Evolutionary conservation across 106 monocot genomes (phyloP).

Genomic region (Ottelia alismoides): DNA sequence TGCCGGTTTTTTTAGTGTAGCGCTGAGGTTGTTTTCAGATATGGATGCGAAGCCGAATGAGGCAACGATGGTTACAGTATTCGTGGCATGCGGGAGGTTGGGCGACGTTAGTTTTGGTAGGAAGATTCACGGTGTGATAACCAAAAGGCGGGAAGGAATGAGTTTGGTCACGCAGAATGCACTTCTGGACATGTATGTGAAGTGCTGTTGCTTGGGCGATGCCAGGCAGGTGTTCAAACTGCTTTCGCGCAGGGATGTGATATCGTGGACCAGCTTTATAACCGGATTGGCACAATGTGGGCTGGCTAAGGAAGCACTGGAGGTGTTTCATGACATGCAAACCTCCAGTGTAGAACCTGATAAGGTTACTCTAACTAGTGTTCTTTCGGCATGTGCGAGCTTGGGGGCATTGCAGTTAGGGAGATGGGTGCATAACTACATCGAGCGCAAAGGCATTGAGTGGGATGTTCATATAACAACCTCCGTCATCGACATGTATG

Average conservation of each 20-base stretch:
- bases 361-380: constrained; percentile 44
- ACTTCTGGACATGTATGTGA: constrained; percentile 67
- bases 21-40: constrained; percentile 26
- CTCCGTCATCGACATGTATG: constrained; percentile 63
- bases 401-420: constrained; percentile 42
- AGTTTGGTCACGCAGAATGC: constrained; percentile 28
- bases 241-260: constrained; percentile 28
- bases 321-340: constrained; percentile 35
- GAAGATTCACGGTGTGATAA: constrained; percentile 37
- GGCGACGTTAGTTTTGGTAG: constrained; percentile 19
- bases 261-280: constrained; percentile 62
- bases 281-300: constrained; percentile 38
- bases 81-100: constrained; percentile 39
- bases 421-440: constrained; percentile 47
- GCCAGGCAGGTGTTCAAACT: constrained; percentile 32
- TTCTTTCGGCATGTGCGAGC: constrained; percentile 71
- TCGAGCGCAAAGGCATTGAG: constrained; percentile 28
- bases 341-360: constrained; percentile 39
- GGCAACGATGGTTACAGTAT: constrained; percentile 42
- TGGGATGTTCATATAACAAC: constrained; percentile 54
- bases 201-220: constrained; percentile 35
- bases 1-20: constrained; percentile 23
- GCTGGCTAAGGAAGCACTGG: constrained; percentile 35
- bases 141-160: constrained; percentile 16
- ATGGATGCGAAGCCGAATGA: constrained; percentile 57